Evolutionary conservation across 73 alveolate species (phyloP).

Genomic region (Paramecium sexaurelia): DNA sequence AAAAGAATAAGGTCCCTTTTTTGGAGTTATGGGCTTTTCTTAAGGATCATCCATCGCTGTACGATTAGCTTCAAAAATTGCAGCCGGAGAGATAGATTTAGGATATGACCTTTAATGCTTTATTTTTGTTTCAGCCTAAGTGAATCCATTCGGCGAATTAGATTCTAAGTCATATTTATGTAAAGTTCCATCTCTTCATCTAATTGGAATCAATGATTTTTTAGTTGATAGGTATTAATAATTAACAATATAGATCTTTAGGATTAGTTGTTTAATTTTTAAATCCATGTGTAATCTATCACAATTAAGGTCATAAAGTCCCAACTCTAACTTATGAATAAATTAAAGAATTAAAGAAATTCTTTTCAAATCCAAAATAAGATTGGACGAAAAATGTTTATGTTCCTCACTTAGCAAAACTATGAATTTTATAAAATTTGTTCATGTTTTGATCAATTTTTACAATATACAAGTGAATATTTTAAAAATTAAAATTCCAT

Average conservation of each 20-base stretch:
- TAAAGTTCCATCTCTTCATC: slow-evolving; percentile 33
- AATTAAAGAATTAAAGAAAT: not conserved
- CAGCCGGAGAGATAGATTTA: not conserved
- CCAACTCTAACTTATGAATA: slow-evolving; percentile 42
- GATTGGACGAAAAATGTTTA: slow-evolving; percentile 23
- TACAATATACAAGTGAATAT: not conserved
- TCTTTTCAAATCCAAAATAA: not conserved
- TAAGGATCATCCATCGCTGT: slow-evolving; percentile 30
- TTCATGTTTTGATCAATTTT: not conserved
- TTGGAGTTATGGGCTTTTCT: slow-evolving; percentile 50
- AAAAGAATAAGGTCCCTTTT: slow-evolving; percentile 41
- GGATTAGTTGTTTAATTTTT: slow-evolving; percentile 17
- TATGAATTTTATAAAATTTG: not conserved
- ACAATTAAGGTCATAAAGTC: slow-evolving; percentile 25
- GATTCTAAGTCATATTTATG: not conserved
- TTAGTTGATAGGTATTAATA: slow-evolving; percentile 43
- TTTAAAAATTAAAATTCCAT: too few relatives aligned
- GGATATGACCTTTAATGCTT: slow-evolving; percentile 36
- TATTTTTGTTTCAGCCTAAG: slow-evolving; percentile 29
- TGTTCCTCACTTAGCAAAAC: not conserved
- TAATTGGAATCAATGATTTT: slow-evolving; percentile 42
- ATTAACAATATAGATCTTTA: not conserved
- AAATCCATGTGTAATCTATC: slow-evolving; percentile 45
- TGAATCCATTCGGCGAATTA: not conserved
- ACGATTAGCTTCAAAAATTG: not conserved